Percentiles rank a stretch among this genome's conserved stretches.
Evolutionary conservation across 78 protist species (phyloP).

Genomic region (Dictyostelium brefeldianum): DNA sequence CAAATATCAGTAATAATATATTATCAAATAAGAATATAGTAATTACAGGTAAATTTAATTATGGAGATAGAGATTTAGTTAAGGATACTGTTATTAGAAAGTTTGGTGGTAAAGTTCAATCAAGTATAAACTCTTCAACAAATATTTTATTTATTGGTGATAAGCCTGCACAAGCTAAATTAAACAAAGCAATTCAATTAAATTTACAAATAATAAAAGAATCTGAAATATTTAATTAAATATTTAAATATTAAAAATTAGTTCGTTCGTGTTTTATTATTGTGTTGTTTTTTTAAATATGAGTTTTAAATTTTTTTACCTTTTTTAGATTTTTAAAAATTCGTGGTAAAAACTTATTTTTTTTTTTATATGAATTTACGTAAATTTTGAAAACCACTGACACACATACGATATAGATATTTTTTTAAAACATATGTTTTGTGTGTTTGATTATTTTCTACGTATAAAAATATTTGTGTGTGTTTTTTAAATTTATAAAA

Average conservation of each 20-base stretch:
- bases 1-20: background rate
- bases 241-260: no score
- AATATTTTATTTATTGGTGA: background rate
- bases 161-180: background rate
- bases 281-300: background rate
- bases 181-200: background rate
- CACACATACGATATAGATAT: background rate
- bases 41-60: conserved; percentile 19
- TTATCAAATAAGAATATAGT: background rate
- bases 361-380: background rate
- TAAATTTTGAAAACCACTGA: background rate
- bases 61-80: conserved; percentile 17
- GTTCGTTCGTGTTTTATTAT: background rate
- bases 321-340: no score
- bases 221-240: background rate
- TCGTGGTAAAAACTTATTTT: no score
- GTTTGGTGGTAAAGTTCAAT: background rate
- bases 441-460: no score
- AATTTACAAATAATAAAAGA: background rate
- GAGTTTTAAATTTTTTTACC: background rate
- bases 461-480: no score
- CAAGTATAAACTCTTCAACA: background rate
- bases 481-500: no score
- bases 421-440: no score
- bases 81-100: background rate